Conservation (phyloP, 2,329 filamentous ascomycete species). For the Aspergillus oerlinghausenensis region DNA sequence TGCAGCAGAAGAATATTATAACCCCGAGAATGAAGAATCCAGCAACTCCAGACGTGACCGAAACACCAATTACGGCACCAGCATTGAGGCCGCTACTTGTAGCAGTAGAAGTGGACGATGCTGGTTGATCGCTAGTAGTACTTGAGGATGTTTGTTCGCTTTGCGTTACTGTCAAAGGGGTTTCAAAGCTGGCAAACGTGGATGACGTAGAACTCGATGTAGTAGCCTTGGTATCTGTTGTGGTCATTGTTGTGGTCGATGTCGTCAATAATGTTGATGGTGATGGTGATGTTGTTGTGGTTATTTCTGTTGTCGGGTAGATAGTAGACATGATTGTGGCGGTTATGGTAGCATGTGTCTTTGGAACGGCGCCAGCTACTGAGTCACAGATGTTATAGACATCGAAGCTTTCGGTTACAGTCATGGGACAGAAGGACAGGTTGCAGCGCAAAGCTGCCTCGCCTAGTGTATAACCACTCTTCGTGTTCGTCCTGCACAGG, state of each 20-base stretch:
- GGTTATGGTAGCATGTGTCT: conserved; percentile 35
- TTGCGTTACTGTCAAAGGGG: conserved; percentile 13
- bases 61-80: conserved; percentile 33
- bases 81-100: conserved; percentile 20
- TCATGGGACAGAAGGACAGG: conserved; percentile 51
- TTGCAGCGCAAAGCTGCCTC: conserved; percentile 68
- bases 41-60: conserved; percentile 32
- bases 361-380: conserved; percentile 30
- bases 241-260: conserved; percentile 1
- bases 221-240: neutral
- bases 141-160: conserved; percentile 5
- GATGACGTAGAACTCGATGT: conserved; percentile 3
- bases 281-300: conserved; percentile 1
- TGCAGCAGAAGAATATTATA: conserved; percentile 28
- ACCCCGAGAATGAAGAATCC: conserved; percentile 32
- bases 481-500: conserved; percentile 58
- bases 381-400: conserved; percentile 55
- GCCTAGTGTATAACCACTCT: conserved; percentile 63
- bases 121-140: neutral
- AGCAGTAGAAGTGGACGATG: neutral
- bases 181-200: conserved; percentile 12
- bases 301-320: conserved; percentile 6
- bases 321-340: conserved; percentile 25
- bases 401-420: conserved; percentile 41
- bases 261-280: conserved; percentile 1